Evolutionary conservation across 2,329 filamentous ascomycete species (phyloP), one percentile per base, ranked within the genome.

Genomic region (Huntiella savannae): DNA sequence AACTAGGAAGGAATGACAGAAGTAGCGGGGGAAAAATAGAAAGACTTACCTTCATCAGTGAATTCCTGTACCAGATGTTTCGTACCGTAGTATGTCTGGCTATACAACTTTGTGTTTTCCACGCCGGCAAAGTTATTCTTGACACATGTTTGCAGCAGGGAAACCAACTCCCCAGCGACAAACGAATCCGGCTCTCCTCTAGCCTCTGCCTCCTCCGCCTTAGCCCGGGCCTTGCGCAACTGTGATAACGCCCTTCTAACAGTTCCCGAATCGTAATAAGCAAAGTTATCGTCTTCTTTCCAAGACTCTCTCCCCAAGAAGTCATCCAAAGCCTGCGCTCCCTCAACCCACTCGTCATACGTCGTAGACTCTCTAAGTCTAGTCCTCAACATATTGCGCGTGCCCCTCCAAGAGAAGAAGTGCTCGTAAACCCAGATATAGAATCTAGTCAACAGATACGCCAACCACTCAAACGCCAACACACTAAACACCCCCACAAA

Each of bases 81-180:
- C n/a, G 91, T 96, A 32, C 91, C 91, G 55, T 86, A 94, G 59
- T 98, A 98, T 3, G 88, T 93, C 63, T 96, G 87, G 55, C 84
- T 93, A 60, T 98, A 98, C n/a, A 98, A 64, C 46, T 85, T 74
- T 7, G 88, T 77, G 55, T 94, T 96, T 61, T 98, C 91, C 11
- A 94, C 79, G 0, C 91, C 91, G 13, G 84, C 85, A 62, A 96
- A 98, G 58, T 98, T 96, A 62, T 87, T 93, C 70, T 95, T 98
- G 55, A 95, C 81, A 58, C 87, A 96, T 11, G 83, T 84, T 63
- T 94, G 85, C 15, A 92, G 67, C 49, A 96, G 63, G 1, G 71
- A 71, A 51, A 77, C 79, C 46, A 98, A 68, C 46, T 91, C 84
- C 4, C 57, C 56, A 33, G 65, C 63, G 10, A 56, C 58, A 44